A percentile compares a stretch with the other conserved stretches of the same genome.
phyloP scores from a whole-genome alignment of 192 early-diverging fungal species.

The Podila horticola region DNA sequence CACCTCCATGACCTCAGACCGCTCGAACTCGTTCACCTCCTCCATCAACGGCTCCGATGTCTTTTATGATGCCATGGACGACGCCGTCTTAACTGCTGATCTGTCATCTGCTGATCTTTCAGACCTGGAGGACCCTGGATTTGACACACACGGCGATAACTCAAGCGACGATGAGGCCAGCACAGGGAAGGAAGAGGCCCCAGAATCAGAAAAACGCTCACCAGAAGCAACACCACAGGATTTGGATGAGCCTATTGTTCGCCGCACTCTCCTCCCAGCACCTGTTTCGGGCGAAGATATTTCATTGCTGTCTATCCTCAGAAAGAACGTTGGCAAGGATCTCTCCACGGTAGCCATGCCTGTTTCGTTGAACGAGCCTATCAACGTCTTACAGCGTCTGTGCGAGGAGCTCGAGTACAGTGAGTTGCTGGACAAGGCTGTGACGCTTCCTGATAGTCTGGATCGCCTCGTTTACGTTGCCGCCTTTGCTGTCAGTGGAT shows the following conservation, averaged over 20 bases:
- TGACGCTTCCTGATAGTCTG: slow-evolving; percentile 69
- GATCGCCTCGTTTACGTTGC: slow-evolving; percentile 85
- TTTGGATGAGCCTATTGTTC: slow-evolving; percentile 41
- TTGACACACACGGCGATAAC: slow-evolving; percentile 59
- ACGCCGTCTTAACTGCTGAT: slow-evolving; percentile 59
- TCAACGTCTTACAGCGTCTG: slow-evolving; percentile 93
- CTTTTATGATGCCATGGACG: slow-evolving; percentile 79
- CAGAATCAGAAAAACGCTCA: neutral
- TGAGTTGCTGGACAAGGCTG: slow-evolving; percentile 83
- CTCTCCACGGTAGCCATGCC: slow-evolving; percentile 97
- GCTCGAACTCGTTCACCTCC: slow-evolving; percentile 50
- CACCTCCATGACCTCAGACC: slow-evolving; percentile 39
- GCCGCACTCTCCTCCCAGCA: slow-evolving; percentile 80
- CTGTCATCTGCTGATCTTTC: slow-evolving; percentile 51
- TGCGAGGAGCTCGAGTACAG: slow-evolving; percentile 95
- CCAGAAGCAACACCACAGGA: neutral
- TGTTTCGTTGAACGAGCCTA: slow-evolving; percentile 94
- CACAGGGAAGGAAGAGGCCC: slow-evolving; percentile 33
- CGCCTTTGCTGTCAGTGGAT: slow-evolving; percentile 87
- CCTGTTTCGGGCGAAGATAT: slow-evolving; percentile 83
- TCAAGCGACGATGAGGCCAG: slow-evolving; percentile 57
- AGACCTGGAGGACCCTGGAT: slow-evolving; percentile 60
- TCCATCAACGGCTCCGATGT: slow-evolving; percentile 54
- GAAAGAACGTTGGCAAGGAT: slow-evolving; percentile 97
- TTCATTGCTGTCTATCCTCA: slow-evolving; percentile 87